Conservation (phyloP, 208 protist species). For the Crithidia thermophila region DNA sequence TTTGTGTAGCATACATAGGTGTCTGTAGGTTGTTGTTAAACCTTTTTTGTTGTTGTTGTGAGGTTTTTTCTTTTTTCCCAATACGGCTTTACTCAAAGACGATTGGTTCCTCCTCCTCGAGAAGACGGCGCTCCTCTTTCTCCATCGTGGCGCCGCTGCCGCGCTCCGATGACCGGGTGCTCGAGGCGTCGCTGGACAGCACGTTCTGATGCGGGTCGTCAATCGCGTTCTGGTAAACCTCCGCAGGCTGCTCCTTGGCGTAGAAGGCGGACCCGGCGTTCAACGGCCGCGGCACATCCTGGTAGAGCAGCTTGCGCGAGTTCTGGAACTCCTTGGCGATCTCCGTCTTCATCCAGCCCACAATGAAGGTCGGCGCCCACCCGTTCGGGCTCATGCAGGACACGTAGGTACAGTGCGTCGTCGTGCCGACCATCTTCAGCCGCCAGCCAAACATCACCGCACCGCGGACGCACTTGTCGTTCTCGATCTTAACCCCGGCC, state of each 20-base stretch:
- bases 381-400: slow-evolving; percentile 86
- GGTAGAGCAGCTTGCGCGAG: slow-evolving; percentile 69
- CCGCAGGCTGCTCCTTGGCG: slow-evolving; percentile 6
- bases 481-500: slow-evolving; percentile 17
- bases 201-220: neutral
- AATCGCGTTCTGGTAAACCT: neutral
- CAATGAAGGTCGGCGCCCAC: slow-evolving; percentile 87
- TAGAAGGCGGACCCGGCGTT: neutral
- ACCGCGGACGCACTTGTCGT: slow-evolving; percentile 45
- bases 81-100: slow-evolving; percentile 27
- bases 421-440: slow-evolving; percentile 41
- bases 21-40: too few species aligned
- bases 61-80: neutral
- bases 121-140: slow-evolving; percentile 27
- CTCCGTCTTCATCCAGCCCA: slow-evolving; percentile 83
- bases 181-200: slow-evolving; percentile 1
- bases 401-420: slow-evolving; percentile 67
- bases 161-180: slow-evolving; percentile 12
- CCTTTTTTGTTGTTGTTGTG: neutral
- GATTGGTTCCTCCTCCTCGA: slow-evolving; percentile 38
- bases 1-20: too few species aligned
- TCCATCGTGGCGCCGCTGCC: slow-evolving; percentile 4
- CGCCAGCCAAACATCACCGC: slow-evolving; percentile 75
- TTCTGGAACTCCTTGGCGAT: slow-evolving; percentile 79
- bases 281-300: slow-evolving; percentile 22